phyloP scores from a whole-genome alignment of 164 flowering plant genomes.

The Sextonia rubra region DNA sequence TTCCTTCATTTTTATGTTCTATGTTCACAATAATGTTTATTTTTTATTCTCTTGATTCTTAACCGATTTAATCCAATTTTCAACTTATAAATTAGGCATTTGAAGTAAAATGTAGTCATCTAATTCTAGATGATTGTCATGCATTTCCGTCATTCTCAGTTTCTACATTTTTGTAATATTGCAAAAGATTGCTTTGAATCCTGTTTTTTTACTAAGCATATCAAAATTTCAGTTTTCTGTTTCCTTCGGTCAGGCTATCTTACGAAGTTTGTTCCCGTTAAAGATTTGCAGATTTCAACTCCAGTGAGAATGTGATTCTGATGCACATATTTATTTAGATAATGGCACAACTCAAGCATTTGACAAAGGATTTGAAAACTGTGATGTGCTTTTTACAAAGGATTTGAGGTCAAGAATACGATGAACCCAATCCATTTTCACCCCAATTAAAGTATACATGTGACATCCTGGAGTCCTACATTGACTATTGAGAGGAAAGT shows the following conservation, averaged over 20 bases:
- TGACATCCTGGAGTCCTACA: too few species aligned
- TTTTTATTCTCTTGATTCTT: not conserved
- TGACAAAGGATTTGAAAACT: not conserved
- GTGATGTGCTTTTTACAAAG: not conserved
- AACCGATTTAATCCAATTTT: not conserved
- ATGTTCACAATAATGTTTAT: not conserved
- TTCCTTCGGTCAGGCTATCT: not conserved
- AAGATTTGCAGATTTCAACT: too few species aligned
- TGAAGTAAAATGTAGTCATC: not conserved
- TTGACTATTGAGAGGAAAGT: too few species aligned
- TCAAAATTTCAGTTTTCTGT: not conserved
- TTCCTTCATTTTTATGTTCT: not conserved
- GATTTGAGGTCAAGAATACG: not conserved
- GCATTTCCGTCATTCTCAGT: not conserved
- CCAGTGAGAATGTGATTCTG: too few species aligned
- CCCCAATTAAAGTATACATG: not conserved
- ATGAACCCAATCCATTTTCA: not conserved
- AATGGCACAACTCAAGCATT: too few species aligned
- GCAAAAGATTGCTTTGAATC: not conserved
- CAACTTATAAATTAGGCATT: not conserved
- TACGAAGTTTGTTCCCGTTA: not conserved
- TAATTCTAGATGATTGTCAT: too few species aligned
- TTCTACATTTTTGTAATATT: not conserved
- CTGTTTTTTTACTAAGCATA: not conserved
- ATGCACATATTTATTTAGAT: too few species aligned